Base-by-base conservation (phyloP, 805 yeast genomes). In the Zygosaccharomyces rouxii region DNA sequence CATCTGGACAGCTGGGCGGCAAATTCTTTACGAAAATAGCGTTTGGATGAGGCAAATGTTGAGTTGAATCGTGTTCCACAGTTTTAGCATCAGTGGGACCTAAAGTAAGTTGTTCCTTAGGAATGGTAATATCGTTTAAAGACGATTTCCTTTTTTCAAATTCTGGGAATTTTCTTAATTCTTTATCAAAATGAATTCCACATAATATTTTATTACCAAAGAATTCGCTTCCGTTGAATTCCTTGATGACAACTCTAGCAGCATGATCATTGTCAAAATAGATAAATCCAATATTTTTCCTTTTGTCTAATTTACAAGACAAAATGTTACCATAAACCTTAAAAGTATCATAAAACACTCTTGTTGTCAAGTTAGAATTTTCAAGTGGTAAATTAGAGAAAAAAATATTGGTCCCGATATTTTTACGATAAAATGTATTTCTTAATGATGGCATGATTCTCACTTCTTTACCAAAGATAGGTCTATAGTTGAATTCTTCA, bases 391-490 rank as follows among this genome's bases (percentile, higher is more conserved):
- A 61, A 45, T 76, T 74, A 4, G 79, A 69, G 47, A 79, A 65
- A 48, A 76, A 76, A 0, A 79, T 74, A 52, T 79, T 79, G 1
- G 79, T 73, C 1, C 81, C 81, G 35, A 75, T 57, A 37, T 71
- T 74, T 50, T 69, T 70, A 41, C 75, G 66, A 48, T 63, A 63
- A 3, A 51, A 44, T 25, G 67, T 62, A 40, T 78, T 76, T 54
- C 80, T 72, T 44, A 78, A 52, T 0, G 81, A 77, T 3, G 78
- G 80, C 82, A 79, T 77, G 19, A 79, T 78, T 57, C 82, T 67
- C 18, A 79, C 70, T 50, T 78, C 83, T 21, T 70, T 68, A 11
- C 64, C 68, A 22, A 61, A 52, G 0, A 79, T 54, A 0, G 55
- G 55, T 3, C 71, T 70, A 55, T 76, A 79, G 61, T 81, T 84